Evolutionary conservation across 805 yeast species (phyloP), one percentile per base, ranked within the genome.

Genomic region (Pichia heedii): DNA sequence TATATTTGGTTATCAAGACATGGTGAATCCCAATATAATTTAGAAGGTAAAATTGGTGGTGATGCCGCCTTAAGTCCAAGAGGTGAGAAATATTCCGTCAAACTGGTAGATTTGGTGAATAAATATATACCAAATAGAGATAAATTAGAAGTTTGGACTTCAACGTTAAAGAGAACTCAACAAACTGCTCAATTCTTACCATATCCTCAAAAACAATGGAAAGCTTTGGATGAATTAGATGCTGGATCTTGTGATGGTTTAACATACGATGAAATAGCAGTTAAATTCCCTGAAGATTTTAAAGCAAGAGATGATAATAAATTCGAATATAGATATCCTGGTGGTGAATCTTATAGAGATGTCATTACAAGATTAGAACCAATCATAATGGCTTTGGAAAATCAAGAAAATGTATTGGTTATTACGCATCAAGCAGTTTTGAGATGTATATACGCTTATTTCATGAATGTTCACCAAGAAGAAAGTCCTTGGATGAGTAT

Each of bases 401-500:
- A 97, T 47, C 97, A 90, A 65, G 97, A 93, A 55, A 89, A 93
- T 61, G 88, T 93, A 40, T 71, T 93, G 59, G 90, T 93, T 47
- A 93, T 93, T 36, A 93, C 98, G 4, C 99, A 93, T 62, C 99
- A 93, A 65, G 97, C 97, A 0, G 97, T 93, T 11, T 70, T 93
- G 51, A 76, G 99, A 56, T 93, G 99, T 60, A 81, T 93, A 41
- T 93, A 93, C 63, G 97, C 98, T 8, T 93, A 93, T 63, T 93
- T 89, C 60, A 93, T 93, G 97, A 90, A 93, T 60, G 95, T 93
- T 18, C 96, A 97, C 5, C 97, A 90, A 62, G 96, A 90, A 55
- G 90, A 87, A 61, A 77, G 89, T 46, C 99, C 99, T 5, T 93
- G 98, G 98, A 88, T 93, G 96, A 86, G 94, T 33, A 94, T 93